Base-by-base conservation (phyloP, 1,284 basidiomycete genomes). In the Meripilus lineatus region DNA sequence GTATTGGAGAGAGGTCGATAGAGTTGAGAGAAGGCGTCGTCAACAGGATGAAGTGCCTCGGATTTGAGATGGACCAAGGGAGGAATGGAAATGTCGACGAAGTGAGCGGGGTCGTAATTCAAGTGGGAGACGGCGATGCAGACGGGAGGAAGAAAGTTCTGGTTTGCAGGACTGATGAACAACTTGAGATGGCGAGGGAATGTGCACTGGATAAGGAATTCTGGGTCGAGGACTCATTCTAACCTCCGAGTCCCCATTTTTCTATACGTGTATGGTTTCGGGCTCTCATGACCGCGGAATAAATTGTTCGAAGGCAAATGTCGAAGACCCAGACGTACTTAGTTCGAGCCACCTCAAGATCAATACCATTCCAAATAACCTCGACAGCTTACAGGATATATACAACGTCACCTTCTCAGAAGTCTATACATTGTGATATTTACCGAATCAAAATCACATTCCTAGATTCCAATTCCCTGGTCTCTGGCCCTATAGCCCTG, bases 1-100 rank as follows among this genome's bases (percentile, higher is more conserved):
- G 90, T 0, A 89, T 94, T 42, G 91, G 91, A 0, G 91, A 94
- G 66, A 72, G 72, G 52, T 78, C 81, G 40, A 67, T 65, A 5
- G 68, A 76, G 49, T 62, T 94, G 46, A 66, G 91, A 32, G 59
- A 65, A 35, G 77, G 78, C 22, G 70, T 93, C 10, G 69, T 65
- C 2, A 59, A 70, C 26, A 68, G 72, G 35, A 67, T 84, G 18
- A 53, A 45, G 18, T 87, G 79, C 61, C 58, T 92, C 21, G 84
- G 84, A 0, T 84, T 83, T 40, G 57, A 58, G 35, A 48, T 78
- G 1, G 72, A 78, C 46, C 54, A 60, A 22, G 47, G 39, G 22
- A 55, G 47, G 50, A 65, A 64, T 41, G 57, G 59, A n/a, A 58
- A 46, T n/a, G 71, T 87, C 35, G 69, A 74, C 33, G 54, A 63